Base-by-base conservation (phyloP, 805 yeast species). In the Metschnikowia shivogae region DNA sequence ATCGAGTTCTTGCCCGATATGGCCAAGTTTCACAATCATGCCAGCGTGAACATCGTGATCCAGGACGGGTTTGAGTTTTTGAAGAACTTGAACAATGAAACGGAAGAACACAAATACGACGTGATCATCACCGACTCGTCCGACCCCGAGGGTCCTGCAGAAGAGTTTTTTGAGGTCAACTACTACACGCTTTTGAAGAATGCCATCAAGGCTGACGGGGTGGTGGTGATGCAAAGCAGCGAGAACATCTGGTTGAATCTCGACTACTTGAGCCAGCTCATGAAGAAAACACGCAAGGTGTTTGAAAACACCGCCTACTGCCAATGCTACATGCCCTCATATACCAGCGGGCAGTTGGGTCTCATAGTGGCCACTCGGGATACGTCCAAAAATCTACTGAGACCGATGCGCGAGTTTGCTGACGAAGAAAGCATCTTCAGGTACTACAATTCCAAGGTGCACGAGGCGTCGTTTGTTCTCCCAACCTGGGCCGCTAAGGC, bases 131-230 rank as follows among this genome's bases (percentile, higher is more conserved):
- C 96, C 13, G 97, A 89, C 63, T 86, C 96, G 2, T 84, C 95
- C 1, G 97, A 89, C 64, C 97, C 97, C 1, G 97, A 89, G 56
- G 97, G 93, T 3, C 97, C 97, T 5, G 97, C 97, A 1, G 95
- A 83, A 57, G 86, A 86, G 14, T 86, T 89, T 55, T 89, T 89
- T 70, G 87, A 88, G 62, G 74, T 76, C 48, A 79, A 76, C 45
- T 89, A 89, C 68, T 89, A 89, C 65, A 72, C 80, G 57, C 68
- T 89, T 44, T 68, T 90, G 46, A 58, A 70, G 49, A 74, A 76
- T 46, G 86, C 93, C 4, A 73, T 89, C 44, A 77, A 76, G 36
- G 72, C 72, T 2, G 70, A 81, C 49, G 83, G 84, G 24, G 80
- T 89, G 31, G 84, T 89, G 39, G 84, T 89, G 37, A 84, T 89